phyloP scores from a whole-genome alignment of 2,329 filamentous ascomycete genomes.

The Trichothecium sympodiale region DNA sequence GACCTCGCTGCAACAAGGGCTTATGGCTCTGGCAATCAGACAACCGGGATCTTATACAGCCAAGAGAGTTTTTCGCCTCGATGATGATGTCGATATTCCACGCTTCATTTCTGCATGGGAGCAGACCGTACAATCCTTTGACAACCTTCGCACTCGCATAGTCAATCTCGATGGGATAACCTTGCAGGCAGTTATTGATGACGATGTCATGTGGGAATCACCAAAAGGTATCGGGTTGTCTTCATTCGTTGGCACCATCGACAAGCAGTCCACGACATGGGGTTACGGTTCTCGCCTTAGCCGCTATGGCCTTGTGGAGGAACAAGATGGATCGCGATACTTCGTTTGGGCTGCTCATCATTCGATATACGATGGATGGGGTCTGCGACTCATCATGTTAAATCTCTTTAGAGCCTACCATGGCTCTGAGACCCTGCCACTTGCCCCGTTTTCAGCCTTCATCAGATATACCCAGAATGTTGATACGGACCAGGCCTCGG shows the following conservation, averaged over 20 bases:
- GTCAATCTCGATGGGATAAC: not conserved
- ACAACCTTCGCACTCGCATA: constrained; percentile 6
- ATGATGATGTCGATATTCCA: constrained; percentile 8
- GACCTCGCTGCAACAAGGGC: constrained; percentile 34
- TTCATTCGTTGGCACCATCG: not conserved
- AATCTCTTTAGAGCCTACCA: constrained; percentile 1
- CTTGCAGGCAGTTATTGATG: constrained; percentile 1
- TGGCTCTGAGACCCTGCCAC: constrained; percentile 12
- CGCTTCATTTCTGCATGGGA: constrained; percentile 7
- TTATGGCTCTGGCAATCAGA: constrained; percentile 28
- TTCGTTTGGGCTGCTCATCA: constrained; percentile 16
- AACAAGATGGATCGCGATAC: not conserved
- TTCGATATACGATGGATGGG: constrained; percentile 16
- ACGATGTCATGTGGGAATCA: not conserved
- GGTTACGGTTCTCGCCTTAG: constrained; percentile 1
- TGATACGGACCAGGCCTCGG: constrained; percentile 1
- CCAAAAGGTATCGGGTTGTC: not conserved
- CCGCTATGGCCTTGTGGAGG: not conserved
- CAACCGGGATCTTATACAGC: not conserved
- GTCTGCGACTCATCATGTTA: constrained; percentile 5
- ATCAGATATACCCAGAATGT: constrained; percentile 4
- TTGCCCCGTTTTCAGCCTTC: constrained; percentile 17
- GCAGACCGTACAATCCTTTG: not conserved
- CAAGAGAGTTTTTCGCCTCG: not conserved
- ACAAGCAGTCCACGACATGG: not conserved